Evolutionary conservation across 306 rosid genomes (phyloP).

Genomic region (Vigna mungo): DNA sequence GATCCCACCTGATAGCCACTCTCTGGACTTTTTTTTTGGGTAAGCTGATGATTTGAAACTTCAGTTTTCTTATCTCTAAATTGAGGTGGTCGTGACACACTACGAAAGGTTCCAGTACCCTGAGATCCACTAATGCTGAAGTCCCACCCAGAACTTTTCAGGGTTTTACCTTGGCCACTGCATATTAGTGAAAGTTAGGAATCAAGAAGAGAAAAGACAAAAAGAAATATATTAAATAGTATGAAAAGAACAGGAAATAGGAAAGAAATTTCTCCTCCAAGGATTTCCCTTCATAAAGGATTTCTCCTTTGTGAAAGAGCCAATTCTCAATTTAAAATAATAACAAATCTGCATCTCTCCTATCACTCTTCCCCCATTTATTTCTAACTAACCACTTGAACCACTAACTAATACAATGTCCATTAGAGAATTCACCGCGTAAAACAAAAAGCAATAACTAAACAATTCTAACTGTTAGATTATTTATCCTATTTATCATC

Average conservation of each 20-base stretch:
- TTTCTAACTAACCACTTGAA: no score
- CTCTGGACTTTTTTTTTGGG: conserved; percentile 62
- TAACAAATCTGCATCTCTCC: background rate
- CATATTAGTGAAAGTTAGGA: conserved; percentile 35
- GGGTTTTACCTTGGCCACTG: conserved; percentile 79
- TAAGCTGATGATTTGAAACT: conserved; percentile 53
- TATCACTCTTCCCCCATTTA: no score
- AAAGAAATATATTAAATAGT: no score
- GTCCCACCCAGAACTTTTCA: conserved; percentile 92
- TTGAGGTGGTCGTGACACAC: conserved; percentile 82
- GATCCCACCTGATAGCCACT: conserved; percentile 58
- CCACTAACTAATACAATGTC: background rate
- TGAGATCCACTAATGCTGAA: conserved; percentile 85
- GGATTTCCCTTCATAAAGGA: background rate
- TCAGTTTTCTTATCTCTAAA: conserved; percentile 75
- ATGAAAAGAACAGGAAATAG: background rate
- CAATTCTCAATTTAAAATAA: background rate
- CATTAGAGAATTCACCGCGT: conserved; percentile 37
- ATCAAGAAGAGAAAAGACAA: no score
- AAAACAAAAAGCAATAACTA: conserved; percentile 15
- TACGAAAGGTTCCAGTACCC: conserved; percentile 81
- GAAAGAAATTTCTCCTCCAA: background rate
- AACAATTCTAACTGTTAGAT: conserved; percentile 32
- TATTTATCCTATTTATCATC: no score
- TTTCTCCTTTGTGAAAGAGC: background rate